These are phyloP conservation scores for Phytopythium ostracodes DNA, from an alignment of 352 stramenopile species.

Conservation along the genomic window DNA sequence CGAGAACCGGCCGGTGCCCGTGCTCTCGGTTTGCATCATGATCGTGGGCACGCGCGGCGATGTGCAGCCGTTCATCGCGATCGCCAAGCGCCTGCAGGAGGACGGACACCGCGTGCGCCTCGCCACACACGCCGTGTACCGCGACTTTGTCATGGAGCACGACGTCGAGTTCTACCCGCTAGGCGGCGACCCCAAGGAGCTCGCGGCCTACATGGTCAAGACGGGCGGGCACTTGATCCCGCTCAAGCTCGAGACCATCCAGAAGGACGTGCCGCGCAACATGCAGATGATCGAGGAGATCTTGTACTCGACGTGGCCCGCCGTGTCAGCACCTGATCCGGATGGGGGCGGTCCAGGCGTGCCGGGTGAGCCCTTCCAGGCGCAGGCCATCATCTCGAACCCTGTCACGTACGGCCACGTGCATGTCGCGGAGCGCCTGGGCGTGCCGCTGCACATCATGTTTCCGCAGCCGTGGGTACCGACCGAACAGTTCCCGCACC, in stretches of 20 bases:
- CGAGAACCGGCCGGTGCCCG: constrained; percentile 19
- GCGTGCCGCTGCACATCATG: constrained; percentile 92
- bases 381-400: constrained; percentile 93
- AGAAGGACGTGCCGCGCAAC: constrained; percentile 72
- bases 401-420: constrained; percentile 89
- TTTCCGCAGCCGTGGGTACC: constrained; percentile 88
- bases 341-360: constrained; percentile 39
- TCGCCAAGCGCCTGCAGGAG: constrained; percentile 64
- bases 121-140: constrained; percentile 87
- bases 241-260: constrained; percentile 52
- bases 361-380: constrained; percentile 57
- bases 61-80: constrained; percentile 68
- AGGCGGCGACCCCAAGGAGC: constrained; percentile 58
- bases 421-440: constrained; percentile 90
- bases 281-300: constrained; percentile 89
- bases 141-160: constrained; percentile 64
- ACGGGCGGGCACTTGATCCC: constrained; percentile 72
- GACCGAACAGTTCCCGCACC: constrained; percentile 86
- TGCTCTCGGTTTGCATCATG: constrained; percentile 69
- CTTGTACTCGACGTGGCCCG: constrained; percentile 79
- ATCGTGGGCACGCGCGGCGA: constrained; percentile 76
- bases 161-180: constrained; percentile 73
- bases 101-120: constrained; percentile 89
- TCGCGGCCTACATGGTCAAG: constrained; percentile 90
- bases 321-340: constrained; percentile 66